phyloP scores from a whole-genome alignment of 2,329 filamentous ascomycete genomes.

The Leptographium lundbergii region DNA sequence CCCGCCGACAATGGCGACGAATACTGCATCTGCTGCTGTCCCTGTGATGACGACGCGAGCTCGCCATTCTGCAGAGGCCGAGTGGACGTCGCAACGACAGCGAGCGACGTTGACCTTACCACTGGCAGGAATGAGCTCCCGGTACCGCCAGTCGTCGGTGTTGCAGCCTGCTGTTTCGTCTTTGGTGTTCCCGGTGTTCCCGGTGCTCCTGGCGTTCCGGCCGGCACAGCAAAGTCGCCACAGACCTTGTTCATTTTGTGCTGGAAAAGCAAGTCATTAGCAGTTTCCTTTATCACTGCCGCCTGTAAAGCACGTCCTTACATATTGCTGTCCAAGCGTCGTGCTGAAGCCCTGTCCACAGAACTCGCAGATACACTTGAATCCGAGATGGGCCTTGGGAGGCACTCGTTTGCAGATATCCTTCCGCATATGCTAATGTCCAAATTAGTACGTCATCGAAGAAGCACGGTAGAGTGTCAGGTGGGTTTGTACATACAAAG shows the following conservation, averaged over 20 bases:
- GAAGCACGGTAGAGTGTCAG: too few relatives aligned
- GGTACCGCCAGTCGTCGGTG: neutral
- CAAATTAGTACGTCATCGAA: neutral
- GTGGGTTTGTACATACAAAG: slow-evolving; percentile 18
- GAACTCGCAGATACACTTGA: slow-evolving; percentile 27
- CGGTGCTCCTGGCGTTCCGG: neutral
- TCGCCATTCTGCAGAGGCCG: neutral
- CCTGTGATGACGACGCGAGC: neutral
- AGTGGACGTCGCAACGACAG: neutral
- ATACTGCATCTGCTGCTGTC: neutral
- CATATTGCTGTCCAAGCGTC: slow-evolving; percentile 27
- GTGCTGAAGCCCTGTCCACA: slow-evolving; percentile 34
- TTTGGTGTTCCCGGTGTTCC: neutral
- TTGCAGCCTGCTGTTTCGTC: neutral
- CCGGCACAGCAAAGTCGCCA: slow-evolving; percentile 18
- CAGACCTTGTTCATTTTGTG: slow-evolving; percentile 33
- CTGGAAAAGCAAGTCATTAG: slow-evolving; percentile 7
- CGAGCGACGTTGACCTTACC: too few relatives aligned
- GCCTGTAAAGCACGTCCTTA: slow-evolving; percentile 12
- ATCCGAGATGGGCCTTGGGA: slow-evolving; percentile 14
- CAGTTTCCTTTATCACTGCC: neutral
- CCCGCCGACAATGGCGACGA: slow-evolving; percentile 1
- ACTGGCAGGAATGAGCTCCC: neutral
- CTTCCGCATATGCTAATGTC: slow-evolving; percentile 22
- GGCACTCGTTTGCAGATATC: slow-evolving; percentile 20